Conservation (phyloP, 768 basidiomycete genomes). For the Amanita rubescens region DNA sequence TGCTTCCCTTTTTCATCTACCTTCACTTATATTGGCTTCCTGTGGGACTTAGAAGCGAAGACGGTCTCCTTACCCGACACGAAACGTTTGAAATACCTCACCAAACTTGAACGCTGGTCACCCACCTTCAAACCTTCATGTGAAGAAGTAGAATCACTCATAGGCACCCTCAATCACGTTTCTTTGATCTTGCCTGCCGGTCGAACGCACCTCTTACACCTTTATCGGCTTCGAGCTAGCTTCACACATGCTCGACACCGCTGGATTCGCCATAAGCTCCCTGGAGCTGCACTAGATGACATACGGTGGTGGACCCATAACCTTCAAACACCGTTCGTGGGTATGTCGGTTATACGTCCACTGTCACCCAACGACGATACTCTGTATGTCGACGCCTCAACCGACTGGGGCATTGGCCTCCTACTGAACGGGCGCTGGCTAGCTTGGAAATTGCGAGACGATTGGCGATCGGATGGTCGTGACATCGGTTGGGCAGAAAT, state of each 20-base stretch:
- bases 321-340: slow-evolving; percentile 10
- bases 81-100: slow-evolving; percentile 24
- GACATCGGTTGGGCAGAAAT: slow-evolving; percentile 38
- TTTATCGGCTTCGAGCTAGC: slow-evolving; percentile 20
- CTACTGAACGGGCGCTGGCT: slow-evolving; percentile 23
- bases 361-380: slow-evolving; percentile 8
- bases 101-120: slow-evolving; percentile 17
- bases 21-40: slow-evolving; percentile 31
- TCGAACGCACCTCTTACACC: slow-evolving; percentile 20
- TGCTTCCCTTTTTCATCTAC: slow-evolving; percentile 16
- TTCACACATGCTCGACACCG: slow-evolving; percentile 14
- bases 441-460: slow-evolving; percentile 23
- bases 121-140: slow-evolving; percentile 4
- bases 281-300: slow-evolving; percentile 12
- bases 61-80: slow-evolving; percentile 22
- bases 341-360: slow-evolving; percentile 9
- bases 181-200: slow-evolving; percentile 23
- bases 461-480: slow-evolving; percentile 20
- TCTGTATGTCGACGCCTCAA: slow-evolving; percentile 30
- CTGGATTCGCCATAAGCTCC: slow-evolving; percentile 12
- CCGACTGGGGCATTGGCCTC: slow-evolving; percentile 30
- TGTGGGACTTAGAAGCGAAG: slow-evolving; percentile 24
- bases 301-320: slow-evolving; percentile 20
- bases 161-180: slow-evolving; percentile 30
- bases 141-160: slow-evolving; percentile 18